Conservation (phyloP, 23 red algal genomes). For the Agarophyton chilense region DNA sequence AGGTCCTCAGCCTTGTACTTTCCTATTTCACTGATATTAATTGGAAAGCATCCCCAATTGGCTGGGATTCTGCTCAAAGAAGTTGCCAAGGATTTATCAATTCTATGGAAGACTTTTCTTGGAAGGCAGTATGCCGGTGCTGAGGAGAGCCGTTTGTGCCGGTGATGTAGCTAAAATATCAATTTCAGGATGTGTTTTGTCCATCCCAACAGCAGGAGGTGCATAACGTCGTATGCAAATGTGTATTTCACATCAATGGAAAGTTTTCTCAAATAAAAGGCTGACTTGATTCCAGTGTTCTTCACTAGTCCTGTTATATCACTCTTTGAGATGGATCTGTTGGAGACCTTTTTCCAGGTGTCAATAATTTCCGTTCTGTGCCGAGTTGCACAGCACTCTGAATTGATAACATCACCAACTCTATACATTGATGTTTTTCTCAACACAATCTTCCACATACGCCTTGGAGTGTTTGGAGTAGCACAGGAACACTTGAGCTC, state of each 20-base stretch:
- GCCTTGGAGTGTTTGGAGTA: not conserved
- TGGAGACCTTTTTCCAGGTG: not conserved
- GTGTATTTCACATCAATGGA: not conserved
- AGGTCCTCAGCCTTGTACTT: not conserved
- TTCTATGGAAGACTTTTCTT: not conserved
- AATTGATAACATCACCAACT: not conserved
- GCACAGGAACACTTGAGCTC: not conserved
- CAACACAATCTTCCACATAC: not conserved
- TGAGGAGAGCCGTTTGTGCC: not conserved
- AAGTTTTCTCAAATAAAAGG: not conserved
- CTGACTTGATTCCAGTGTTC: not conserved
- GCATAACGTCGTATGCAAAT: not conserved
- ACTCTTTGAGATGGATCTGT: not conserved
- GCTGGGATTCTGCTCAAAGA: not conserved
- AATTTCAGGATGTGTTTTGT: not conserved
- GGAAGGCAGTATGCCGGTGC: not conserved
- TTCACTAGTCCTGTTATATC: not conserved
- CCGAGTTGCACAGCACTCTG: not conserved
- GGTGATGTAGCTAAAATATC: not conserved
- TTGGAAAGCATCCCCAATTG: not conserved
- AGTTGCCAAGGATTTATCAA: not conserved
- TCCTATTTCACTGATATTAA: not conserved
- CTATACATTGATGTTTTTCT: too few relatives aligned
- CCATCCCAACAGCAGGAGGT: not conserved
- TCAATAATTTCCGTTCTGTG: not conserved